A percentile compares a stretch with the other conserved stretches of the same genome.
Evolutionary conservation across 805 yeast genomes (phyloP).

Genomic region (Saccharomyces paradoxus): DNA sequence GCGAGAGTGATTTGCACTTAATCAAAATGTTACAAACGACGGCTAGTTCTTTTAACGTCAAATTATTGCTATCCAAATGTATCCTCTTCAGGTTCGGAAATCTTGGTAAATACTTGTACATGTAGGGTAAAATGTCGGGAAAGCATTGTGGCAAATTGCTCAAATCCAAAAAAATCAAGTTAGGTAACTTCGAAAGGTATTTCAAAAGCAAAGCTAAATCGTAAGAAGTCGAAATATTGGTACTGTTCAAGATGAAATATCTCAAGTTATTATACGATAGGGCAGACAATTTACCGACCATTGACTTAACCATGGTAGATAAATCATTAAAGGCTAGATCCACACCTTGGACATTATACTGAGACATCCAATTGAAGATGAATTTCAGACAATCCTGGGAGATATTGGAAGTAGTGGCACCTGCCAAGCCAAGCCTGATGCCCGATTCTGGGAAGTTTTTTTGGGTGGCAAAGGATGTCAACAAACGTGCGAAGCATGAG

Average conservation of each 20-base stretch:
- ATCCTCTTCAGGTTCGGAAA: constrained; percentile 55
- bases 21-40: constrained; percentile 63
- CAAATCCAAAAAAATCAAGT: constrained; percentile 63
- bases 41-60: constrained; percentile 48
- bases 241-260: constrained; percentile 56
- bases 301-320: constrained; percentile 25
- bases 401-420: constrained; percentile 45
- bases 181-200: constrained; percentile 44
- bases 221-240: constrained; percentile 46
- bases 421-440: constrained; percentile 61
- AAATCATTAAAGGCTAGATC: constrained; percentile 80
- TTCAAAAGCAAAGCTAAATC: constrained; percentile 45
- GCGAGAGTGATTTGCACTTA: constrained; percentile 57
- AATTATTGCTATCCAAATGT: constrained; percentile 61
- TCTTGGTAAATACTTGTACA: constrained; percentile 59
- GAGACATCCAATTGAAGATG: constrained; percentile 49
- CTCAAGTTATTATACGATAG: constrained; percentile 26
- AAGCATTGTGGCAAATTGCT: constrained; percentile 62
- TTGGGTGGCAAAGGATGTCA: constrained; percentile 46
- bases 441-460: constrained; percentile 1
- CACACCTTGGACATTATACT: constrained; percentile 43
- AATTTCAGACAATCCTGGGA: constrained; percentile 47
- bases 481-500: constrained; percentile 43
- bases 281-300: constrained; percentile 20
- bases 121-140: constrained; percentile 48